Evolutionary conservation across 768 basidiomycete genomes (phyloP), one percentile per base, ranked within the genome.

Genomic region (Kwoniella mangroviensis): DNA sequence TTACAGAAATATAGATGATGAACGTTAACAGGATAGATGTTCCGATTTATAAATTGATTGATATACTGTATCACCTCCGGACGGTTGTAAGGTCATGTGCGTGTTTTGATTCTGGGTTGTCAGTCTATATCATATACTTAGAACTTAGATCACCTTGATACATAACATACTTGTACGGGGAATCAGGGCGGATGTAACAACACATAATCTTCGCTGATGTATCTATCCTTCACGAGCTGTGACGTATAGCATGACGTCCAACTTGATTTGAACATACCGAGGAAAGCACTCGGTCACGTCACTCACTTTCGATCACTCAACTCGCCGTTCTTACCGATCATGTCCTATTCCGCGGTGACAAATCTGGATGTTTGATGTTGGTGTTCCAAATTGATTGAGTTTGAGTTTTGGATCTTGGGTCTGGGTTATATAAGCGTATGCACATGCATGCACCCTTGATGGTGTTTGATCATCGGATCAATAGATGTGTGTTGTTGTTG

Each of bases 1-100:
- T 51, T 68, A 45, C 67, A 68, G 40, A 55, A 45, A 34, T 17
- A 63, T 21, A 21, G 67, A 24, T 67, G 24, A 26, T 26, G 34
- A 34, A 34, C 34, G 4, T 3, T 34, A 1, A 34, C 4, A 7
- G 34, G 34, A 34, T 34, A 34, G 34, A 34, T 7, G 34, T 5
- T 6, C 9, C 9, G 34, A 26, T 26, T 26, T 26, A 26, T 26
- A 26, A 4, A 26, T 26, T 26, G 26, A 26, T 34, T 34, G 3
- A 34, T 34, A 34, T 34, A 34, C 4, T 34, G 34, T 34, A 34
- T 7, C 34, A 34, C 6, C 34, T 7, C 34, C 34, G 34, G 34
- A 34, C 34, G 34, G 34, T 34, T 34, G 6, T 34, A 34, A 7
- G 34, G 6, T 7, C 34, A 34, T 34, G 1, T 34, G 6, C 9